A percentile compares a stretch with the other conserved stretches of the same genome.
Evolutionary conservation across 257 asterid species (phyloP).

Genomic region (Knoxia roxburghii): DNA sequence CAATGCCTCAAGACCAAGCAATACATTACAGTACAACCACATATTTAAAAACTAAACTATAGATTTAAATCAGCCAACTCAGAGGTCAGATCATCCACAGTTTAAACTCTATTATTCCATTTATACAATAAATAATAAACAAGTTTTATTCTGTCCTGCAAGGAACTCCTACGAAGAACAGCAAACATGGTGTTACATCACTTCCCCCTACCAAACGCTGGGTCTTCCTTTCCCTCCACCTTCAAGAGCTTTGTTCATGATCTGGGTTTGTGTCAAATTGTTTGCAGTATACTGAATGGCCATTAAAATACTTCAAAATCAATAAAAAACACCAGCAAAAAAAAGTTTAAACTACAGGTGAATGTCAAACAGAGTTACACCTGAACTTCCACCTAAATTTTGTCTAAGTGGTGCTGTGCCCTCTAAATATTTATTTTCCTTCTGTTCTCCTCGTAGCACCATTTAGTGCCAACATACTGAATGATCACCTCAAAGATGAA

Average conservation of each 20-base stretch:
- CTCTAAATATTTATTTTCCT: neutral
- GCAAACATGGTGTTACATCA: no score
- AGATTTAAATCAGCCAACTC: neutral
- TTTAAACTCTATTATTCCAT: neutral
- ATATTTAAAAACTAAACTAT: neutral
- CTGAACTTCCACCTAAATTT: neutral
- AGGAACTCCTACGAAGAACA: neutral
- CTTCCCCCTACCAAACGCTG: no score
- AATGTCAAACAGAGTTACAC: neutral
- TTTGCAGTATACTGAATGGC: no score
- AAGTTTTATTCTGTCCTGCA: neutral
- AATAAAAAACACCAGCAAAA: neutral
- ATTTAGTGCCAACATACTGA: neutral
- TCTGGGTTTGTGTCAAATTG: no score
- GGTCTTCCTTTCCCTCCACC: no score
- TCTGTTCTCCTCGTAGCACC: neutral
- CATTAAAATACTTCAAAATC: no score
- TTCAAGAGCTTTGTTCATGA: no score
- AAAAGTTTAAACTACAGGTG: neutral
- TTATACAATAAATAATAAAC: neutral
- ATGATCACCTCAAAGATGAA: neutral
- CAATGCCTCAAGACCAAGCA: slow-evolving; percentile 8
- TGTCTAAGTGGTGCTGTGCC: neutral
- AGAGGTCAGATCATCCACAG: neutral
- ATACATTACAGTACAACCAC: slow-evolving; percentile 11